Evolutionary conservation across 179 eudicot species (phyloP).

Genomic region (Gypsophila paniculata): DNA sequence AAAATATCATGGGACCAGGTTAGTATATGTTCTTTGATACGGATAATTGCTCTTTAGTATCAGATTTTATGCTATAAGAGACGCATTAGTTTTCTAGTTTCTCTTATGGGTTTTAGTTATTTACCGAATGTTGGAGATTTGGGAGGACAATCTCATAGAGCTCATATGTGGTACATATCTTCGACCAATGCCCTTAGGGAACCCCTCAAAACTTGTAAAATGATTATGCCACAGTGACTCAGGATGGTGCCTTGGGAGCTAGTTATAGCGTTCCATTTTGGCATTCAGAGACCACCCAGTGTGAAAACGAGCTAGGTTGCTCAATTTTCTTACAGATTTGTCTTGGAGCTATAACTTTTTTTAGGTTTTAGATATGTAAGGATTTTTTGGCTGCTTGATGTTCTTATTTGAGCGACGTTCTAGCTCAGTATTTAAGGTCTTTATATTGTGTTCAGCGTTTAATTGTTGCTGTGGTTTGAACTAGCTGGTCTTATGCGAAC

Average conservation of each 20-base stretch:
- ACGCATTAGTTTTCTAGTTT: neutral
- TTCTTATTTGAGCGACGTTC: neutral
- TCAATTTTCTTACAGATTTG: neutral
- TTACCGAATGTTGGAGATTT: neutral
- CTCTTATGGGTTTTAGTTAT: neutral
- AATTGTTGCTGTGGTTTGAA: constrained; percentile 9
- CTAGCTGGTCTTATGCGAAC: constrained; percentile 35
- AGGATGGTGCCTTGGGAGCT: too few species aligned
- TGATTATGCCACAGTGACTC: too few species aligned
- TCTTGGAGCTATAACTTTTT: neutral
- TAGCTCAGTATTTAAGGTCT: neutral
- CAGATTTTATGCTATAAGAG: neutral
- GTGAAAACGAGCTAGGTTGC: neutral
- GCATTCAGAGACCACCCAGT: too few species aligned
- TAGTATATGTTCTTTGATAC: constrained; percentile 25
- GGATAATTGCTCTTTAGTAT: neutral
- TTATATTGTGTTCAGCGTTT: neutral
- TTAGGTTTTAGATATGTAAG: neutral
- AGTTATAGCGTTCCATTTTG: too few species aligned
- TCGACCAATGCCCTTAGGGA: too few species aligned
- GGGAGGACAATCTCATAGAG: too few species aligned
- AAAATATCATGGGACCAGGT: constrained; percentile 81
- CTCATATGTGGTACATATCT: too few species aligned
- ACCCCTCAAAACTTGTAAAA: too few species aligned
- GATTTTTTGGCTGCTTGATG: neutral